Conservation (phyloP, 163 green algal genomes). For the Prototheca wickerhamii region DNA sequence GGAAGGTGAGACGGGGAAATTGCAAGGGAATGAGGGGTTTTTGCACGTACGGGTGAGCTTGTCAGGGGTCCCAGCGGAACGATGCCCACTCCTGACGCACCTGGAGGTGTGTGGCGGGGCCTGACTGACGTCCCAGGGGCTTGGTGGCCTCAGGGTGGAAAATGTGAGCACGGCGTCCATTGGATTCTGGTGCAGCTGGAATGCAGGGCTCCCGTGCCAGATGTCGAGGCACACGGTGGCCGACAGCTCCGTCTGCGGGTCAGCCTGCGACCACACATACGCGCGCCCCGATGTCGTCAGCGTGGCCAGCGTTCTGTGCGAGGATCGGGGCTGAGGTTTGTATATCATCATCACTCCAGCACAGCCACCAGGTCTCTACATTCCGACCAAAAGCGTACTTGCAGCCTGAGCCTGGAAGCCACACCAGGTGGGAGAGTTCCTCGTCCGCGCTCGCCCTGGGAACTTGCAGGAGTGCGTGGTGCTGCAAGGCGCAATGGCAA, state of each 20-base stretch:
- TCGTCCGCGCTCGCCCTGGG: neutral
- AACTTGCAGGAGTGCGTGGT: neutral
- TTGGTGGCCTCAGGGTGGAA: neutral
- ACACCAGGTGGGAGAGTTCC: neutral
- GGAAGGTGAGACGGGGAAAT: too few species aligned
- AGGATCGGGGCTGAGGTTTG: neutral
- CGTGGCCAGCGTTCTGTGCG: neutral
- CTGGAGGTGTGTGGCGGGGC: neutral
- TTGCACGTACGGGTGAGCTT: too few species aligned
- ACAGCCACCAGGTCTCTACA: neutral
- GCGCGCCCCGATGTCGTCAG: neutral
- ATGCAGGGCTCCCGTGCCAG: conserved; percentile 6
- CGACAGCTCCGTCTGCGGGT: neutral
- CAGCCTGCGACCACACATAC: neutral
- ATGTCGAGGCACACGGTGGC: conserved; percentile 7
- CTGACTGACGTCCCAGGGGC: neutral
- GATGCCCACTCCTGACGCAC: too few species aligned
- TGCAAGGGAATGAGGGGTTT: too few species aligned
- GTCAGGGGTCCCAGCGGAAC: too few species aligned
- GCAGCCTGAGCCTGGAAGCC: neutral
- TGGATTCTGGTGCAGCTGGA: conserved; percentile 1
- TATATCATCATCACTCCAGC: neutral
- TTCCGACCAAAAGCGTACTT: neutral
- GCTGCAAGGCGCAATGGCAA: neutral
- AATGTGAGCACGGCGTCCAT: neutral